Evolutionary conservation across 2,329 filamentous ascomycete species (phyloP).

Genomic region (Trichoderma sp.): DNA sequence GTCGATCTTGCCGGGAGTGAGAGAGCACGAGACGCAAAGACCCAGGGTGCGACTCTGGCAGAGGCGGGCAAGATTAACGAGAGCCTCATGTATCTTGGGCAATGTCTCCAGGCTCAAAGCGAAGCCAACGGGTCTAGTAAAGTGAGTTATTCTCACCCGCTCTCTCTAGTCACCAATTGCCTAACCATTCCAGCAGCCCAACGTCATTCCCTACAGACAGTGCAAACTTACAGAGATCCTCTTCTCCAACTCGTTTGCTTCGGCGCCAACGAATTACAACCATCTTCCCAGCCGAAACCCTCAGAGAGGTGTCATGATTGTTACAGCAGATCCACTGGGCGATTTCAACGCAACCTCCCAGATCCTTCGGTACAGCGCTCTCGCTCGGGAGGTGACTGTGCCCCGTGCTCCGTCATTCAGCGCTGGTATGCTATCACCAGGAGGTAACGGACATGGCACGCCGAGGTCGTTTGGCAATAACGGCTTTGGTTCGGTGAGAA

Average conservation of each 20-base stretch:
- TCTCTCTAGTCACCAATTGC: background rate
- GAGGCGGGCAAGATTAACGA: slow-evolving; percentile 99
- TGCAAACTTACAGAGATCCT: slow-evolving; percentile 84
- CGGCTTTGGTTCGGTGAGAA: slow-evolving; percentile 40
- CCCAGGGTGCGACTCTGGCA: slow-evolving; percentile 84
- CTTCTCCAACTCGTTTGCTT: slow-evolving; percentile 86
- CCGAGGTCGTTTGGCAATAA: slow-evolving; percentile 47
- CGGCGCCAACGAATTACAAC: slow-evolving; percentile 46
- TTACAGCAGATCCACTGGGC: slow-evolving; percentile 87
- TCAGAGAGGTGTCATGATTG: slow-evolving; percentile 92
- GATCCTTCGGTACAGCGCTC: slow-evolving; percentile 89
- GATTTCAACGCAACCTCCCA: slow-evolving; percentile 98
- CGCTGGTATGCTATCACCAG: slow-evolving; percentile 61
- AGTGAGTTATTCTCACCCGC: slow-evolving; percentile 47
- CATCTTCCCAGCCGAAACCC: slow-evolving; percentile 59
- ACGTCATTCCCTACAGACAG: slow-evolving; percentile 76
- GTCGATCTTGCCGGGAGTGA: slow-evolving; percentile 94
- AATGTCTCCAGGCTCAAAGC: slow-evolving; percentile 94
- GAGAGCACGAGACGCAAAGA: slow-evolving; percentile 89
- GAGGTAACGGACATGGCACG: slow-evolving; percentile 36
- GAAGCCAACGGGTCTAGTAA: slow-evolving; percentile 69
- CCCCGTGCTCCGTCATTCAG: slow-evolving; percentile 84
- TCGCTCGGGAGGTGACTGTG: slow-evolving; percentile 90
- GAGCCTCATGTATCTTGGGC: slow-evolving; percentile 95
- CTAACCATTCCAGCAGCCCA: slow-evolving; percentile 53